A percentile compares a stretch with the other conserved stretches of the same genome.
Evolutionary conservation across 257 asterid species (phyloP).

Genomic region (Marsdenia floribunda): DNA sequence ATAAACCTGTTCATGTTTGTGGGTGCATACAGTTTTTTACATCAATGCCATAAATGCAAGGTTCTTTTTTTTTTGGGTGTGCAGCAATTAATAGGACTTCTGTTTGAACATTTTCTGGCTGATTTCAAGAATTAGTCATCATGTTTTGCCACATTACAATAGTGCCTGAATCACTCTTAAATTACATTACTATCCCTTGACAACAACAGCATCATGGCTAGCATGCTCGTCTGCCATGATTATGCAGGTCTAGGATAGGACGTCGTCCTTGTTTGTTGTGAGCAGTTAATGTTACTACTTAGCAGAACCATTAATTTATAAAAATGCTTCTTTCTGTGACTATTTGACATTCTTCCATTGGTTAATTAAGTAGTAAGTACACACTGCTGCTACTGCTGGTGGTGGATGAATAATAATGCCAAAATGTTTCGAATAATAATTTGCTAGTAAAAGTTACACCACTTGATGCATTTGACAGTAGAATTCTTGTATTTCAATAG

Average conservation of each 20-base stretch:
- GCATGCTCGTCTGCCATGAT: constrained; percentile 1
- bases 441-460: background rate
- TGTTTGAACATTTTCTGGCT: background rate
- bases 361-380: background rate
- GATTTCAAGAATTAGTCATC: background rate
- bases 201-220: background rate
- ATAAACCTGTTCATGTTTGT: background rate
- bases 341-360: background rate
- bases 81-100: background rate
- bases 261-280: background rate
- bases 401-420: too few relatives aligned
- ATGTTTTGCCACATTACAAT: background rate
- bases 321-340: background rate
- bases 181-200: background rate
- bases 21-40: background rate
- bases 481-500: background rate
- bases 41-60: constrained; percentile 1
- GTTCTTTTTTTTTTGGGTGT: background rate
- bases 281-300: background rate
- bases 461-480: background rate
- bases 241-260: background rate
- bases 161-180: background rate
- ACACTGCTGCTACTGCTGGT: too few relatives aligned
- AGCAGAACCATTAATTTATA: background rate
- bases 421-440: too few relatives aligned